Evolutionary conservation across 805 yeast genomes (phyloP), one percentile per base, ranked within the genome.

Genomic region (Wickerhamiella australiensis): DNA sequence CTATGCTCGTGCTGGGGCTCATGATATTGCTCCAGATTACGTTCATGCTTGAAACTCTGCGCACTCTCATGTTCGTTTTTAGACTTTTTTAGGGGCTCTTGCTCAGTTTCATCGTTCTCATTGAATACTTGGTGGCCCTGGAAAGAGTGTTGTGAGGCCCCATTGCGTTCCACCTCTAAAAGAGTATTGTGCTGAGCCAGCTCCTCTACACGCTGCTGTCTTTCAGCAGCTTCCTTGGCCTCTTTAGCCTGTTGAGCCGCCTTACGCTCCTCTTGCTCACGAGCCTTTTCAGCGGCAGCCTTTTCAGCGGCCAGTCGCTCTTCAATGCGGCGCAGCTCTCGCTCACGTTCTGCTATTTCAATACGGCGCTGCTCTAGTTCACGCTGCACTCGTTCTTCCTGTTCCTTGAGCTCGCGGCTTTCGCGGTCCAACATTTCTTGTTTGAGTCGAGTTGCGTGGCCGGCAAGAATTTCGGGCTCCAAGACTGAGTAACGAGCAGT

Each of bases 341-440:
- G 57, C 55, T 70, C 73, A 26, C 73, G 65, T 12, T 67, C 63
- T 22, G 53, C 47, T 17, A 69, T 57, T 52, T 63, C 64, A 15
- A 57, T 58, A 20, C 68, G 59, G 58, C 63, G 61, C 37, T 63
- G 67, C 42, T 64, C 65, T 47, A 69, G 62, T 50, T 68, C 73
- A 29, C 59, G 58, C 44, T 61, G 68, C 12, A 68, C 65, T 25
- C 64, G 57, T 37, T 54, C 54, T 53, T 69, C 72, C 36, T 64
- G 62, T 48, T 64, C 71, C n/a, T 61, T 60, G 18, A 69, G 59
- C 53, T 59, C 58, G 45, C 60, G 65, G 46, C 63, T 64, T 42
- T 69, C 72, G n/a, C 71, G 60, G 13, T 64, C 65, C 41, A 68
- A 55, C 54, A 65, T 68, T 46, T 68, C 72, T 54, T 68, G 70